These are phyloP conservation scores for Colletotrichum sp. DNA, from an alignment of 2,329 filamentous ascomycete species.

Conservation along the genomic window DNA sequence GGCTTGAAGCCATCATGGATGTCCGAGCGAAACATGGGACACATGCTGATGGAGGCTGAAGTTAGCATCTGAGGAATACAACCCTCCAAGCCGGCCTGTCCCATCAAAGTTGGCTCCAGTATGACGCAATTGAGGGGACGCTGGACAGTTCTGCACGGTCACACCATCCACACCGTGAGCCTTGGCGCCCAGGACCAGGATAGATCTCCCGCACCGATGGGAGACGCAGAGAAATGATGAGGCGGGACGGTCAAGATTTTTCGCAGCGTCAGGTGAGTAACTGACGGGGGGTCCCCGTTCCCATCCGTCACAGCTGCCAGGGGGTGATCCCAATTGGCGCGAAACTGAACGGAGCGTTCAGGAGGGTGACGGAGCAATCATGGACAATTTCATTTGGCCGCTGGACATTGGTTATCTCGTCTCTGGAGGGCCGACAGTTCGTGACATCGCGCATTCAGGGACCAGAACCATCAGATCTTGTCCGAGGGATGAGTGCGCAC, in stretches of 20 bases:
- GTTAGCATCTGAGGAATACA: not conserved
- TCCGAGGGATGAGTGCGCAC: not conserved
- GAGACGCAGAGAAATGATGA: slow-evolving; percentile 8
- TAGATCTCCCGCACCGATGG: slow-evolving; percentile 16
- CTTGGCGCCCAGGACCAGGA: slow-evolving; percentile 19
- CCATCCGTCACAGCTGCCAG: slow-evolving; percentile 10
- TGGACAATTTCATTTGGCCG: not conserved
- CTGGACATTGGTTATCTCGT: not conserved
- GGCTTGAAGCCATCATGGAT: slow-evolving; percentile 8
- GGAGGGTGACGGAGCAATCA: not conserved
- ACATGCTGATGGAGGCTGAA: slow-evolving; percentile 15
- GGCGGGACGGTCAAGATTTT: slow-evolving; percentile 21
- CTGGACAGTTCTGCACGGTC: slow-evolving; percentile 15
- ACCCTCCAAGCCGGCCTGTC: not conserved
- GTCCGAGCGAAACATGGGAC: slow-evolving; percentile 11
- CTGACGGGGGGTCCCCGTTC: not conserved
- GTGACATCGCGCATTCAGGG: not conserved
- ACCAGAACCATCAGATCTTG: not conserved
- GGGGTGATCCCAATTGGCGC: slow-evolving; percentile 11
- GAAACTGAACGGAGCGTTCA: not conserved
- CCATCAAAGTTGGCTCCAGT: slow-evolving; percentile 1
- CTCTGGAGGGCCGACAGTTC: not conserved
- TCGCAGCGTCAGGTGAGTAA: slow-evolving; percentile 17
- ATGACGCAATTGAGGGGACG: slow-evolving; percentile 21
- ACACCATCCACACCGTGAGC: slow-evolving; percentile 8